Evolutionary conservation across 345 rosid species (phyloP).

Genomic region (Eucalyptus cloeziana): DNA sequence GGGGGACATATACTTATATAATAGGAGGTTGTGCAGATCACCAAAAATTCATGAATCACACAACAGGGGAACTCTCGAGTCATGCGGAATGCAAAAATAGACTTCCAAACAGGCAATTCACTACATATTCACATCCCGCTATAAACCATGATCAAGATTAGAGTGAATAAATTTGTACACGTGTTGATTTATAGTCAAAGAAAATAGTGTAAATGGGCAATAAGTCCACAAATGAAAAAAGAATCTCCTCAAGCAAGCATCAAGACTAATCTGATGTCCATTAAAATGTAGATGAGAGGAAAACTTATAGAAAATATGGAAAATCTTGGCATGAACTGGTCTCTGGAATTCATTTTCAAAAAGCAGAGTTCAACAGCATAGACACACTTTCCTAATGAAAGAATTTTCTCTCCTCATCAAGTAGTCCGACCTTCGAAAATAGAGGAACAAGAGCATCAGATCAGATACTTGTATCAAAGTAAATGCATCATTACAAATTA

Average conservation of each 20-base stretch:
- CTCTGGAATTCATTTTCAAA: conserved; percentile 53
- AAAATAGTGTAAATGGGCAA: too few species aligned
- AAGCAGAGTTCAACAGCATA: conserved; percentile 54
- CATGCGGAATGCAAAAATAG: too few species aligned
- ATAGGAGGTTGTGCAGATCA: too few species aligned
- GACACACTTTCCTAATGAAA: conserved; percentile 60
- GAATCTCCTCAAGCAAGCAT: background rate
- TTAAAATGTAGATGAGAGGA: background rate
- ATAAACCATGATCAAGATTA: too few species aligned
- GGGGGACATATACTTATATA: too few species aligned
- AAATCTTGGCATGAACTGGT: conserved; percentile 73
- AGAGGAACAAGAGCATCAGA: background rate
- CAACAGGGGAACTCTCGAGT: too few species aligned
- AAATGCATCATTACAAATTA: background rate
- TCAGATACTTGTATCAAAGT: background rate
- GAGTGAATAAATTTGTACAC: too few species aligned
- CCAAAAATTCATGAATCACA: too few species aligned
- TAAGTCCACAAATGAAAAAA: too few species aligned
- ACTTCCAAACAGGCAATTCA: too few species aligned
- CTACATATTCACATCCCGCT: too few species aligned
- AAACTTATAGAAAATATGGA: conserved; percentile 80
- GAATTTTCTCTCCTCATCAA: conserved; percentile 73
- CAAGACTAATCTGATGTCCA: background rate
- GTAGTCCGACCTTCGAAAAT: conserved; percentile 58
- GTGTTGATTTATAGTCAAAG: too few species aligned